phyloP scores from a whole-genome alignment of 805 yeast species.

The Yarrowia keelungensis region DNA sequence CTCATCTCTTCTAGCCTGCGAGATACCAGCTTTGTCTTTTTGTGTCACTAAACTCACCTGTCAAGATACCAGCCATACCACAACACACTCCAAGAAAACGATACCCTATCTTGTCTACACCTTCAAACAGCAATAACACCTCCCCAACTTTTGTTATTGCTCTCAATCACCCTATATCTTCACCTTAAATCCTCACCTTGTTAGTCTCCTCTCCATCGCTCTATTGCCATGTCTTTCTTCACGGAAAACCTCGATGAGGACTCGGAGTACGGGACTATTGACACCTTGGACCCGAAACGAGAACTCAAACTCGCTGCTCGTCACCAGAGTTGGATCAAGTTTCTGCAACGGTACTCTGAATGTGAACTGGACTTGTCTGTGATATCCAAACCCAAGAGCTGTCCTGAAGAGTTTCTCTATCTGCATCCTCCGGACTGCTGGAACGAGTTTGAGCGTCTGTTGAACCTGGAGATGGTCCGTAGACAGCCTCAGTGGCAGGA shows the following conservation, averaged over 20 bases:
- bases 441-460: conserved; percentile 32
- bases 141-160: no score
- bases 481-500: conserved; percentile 19
- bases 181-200: no score
- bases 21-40: no score
- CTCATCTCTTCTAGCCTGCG: no score
- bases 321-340: conserved; percentile 32
- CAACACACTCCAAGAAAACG: no score
- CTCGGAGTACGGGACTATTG: conserved; percentile 16
- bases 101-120: no score
- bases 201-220: no score
- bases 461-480: conserved; percentile 25
- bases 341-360: conserved; percentile 29
- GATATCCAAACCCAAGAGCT: conserved; percentile 10
- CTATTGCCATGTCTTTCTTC: conserved; percentile 5
- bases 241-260: conserved; percentile 22
- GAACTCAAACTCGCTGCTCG: conserved; percentile 22
- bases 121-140: no score
- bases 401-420: neutral
- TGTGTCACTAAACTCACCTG: no score
- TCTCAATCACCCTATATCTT: no score
- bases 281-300: neutral
- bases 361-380: conserved; percentile 25
- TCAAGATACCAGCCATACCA: no score
- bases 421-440: conserved; percentile 26